Base-by-base conservation (phyloP, 768 basidiomycete genomes). In the Basidioascus undulatus region DNA sequence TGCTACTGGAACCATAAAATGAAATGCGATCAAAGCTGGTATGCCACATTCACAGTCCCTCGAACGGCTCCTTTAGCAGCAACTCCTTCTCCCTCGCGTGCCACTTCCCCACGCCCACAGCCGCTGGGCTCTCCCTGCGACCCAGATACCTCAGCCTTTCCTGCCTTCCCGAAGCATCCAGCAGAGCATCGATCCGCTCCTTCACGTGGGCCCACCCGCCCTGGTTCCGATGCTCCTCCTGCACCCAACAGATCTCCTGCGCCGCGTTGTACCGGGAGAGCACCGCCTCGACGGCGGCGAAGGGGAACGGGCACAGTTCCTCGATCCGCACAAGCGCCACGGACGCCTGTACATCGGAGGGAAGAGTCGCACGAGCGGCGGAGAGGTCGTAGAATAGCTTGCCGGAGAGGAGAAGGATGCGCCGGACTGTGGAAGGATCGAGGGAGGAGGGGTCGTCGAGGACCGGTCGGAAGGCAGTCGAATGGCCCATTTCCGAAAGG, bases 211-310 rank as follows among this genome's bases (percentile, higher is more conserved):
- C 55, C 62, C 66, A 86, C 3, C 76, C 70, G 2, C 84, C 84
- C 56, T 87, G 83, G 53, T 92, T 89, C 53, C 63, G 69, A 3
- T 83, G 74, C 53, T 87, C 84, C 52, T 87, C 84, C 54, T 92
- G 84, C 15, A 80, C 61, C 72, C 77, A 89, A 7, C 67, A 34
- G 25, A 67, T 52, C 39, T 71, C 65, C 3, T 28, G 15, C 4
- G 45, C 44, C 15, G 52, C 44, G 0, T 51, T 34, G 50, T 78
- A 80, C 3, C 55, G 47, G 31, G 47, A 36, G 25, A 87, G 56
- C 1, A 61, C 61, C 3, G 60, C 50, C 4, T 55, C 52, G 0
- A 86, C 58, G 19, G 61, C 59, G 0, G 53, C 42, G 55, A 80
- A 83, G 0, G 86, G 84, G 69, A 92, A 89, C 0, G 84, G 86